phyloP scores from a whole-genome alignment of 148 eudicot species.

The Vaccinium vitisidaea region DNA sequence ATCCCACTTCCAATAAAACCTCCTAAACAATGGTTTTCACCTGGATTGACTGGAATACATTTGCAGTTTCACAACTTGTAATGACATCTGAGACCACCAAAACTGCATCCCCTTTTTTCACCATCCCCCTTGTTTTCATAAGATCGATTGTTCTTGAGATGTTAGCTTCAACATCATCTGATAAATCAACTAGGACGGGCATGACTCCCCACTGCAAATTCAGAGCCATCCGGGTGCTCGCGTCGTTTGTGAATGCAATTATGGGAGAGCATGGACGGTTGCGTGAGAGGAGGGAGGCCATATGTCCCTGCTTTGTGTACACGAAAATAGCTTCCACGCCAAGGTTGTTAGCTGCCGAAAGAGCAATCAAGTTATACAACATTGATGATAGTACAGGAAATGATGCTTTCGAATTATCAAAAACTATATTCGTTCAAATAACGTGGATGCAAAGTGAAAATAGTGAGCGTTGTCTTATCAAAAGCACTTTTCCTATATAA shows the following conservation, averaged over 20 bases:
- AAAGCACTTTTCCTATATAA: neutral
- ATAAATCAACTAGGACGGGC: conserved; percentile 36
- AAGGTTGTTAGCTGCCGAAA: conserved; percentile 44
- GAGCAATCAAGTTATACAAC: neutral
- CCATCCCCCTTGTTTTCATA: conserved; percentile 36
- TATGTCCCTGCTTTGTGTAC: conserved; percentile 43
- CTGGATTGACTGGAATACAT: conserved; percentile 38
- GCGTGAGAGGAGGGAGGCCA: conserved; percentile 56
- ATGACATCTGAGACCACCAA: conserved; percentile 43
- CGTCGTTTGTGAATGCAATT: conserved; percentile 42
- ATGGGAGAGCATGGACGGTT: conserved; percentile 48
- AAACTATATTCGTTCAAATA: too few relatives aligned
- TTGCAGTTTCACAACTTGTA: conserved; percentile 15
- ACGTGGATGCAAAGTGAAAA: neutral
- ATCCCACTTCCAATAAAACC: too few relatives aligned
- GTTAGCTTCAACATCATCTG: conserved; percentile 44
- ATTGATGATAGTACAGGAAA: too few relatives aligned
- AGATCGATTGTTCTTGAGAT: conserved; percentile 26
- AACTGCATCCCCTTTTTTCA: conserved; percentile 40
- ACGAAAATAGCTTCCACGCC: conserved; percentile 48
- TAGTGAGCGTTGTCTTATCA: neutral
- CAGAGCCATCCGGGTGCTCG: conserved; percentile 38
- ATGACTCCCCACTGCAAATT: conserved; percentile 52
- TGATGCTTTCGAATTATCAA: too few relatives aligned
- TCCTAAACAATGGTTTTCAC: conserved; percentile 36